Percentiles rank a stretch among this genome's conserved stretches.
Conservation (phyloP, 306 rosid species). For the Citrullus colocynthis region DNA sequence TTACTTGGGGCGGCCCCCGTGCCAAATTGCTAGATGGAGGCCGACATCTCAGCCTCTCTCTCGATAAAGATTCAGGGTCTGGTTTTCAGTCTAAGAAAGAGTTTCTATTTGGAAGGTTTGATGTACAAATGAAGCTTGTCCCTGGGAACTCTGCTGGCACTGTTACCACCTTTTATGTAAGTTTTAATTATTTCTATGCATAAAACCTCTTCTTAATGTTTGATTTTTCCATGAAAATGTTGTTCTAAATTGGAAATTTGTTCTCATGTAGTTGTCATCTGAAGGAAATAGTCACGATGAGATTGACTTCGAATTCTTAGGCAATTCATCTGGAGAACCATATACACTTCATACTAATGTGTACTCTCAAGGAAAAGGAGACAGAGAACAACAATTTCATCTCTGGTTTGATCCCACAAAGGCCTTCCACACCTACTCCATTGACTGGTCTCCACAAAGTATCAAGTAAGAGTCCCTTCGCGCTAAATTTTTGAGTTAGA, state of each 20-base stretch:
- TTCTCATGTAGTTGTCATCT: conserved; percentile 42
- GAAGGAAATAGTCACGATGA: conserved; percentile 31
- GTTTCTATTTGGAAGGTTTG: conserved; percentile 55
- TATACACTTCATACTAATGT: conserved; percentile 34
- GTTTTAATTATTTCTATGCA: not conserved
- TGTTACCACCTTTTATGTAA: conserved; percentile 57
- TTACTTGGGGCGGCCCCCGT: conserved; percentile 54
- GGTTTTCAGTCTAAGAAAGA: conserved; percentile 63
- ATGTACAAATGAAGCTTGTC: conserved; percentile 64
- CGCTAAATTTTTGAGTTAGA: no score
- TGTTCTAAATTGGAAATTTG: not conserved
- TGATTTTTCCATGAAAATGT: no score
- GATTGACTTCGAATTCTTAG: conserved; percentile 37
- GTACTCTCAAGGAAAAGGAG: conserved; percentile 22
- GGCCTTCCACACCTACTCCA: conserved; percentile 30
- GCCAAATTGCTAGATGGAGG: conserved; percentile 47
- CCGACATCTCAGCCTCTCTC: conserved; percentile 51
- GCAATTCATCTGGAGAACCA: conserved; percentile 26
- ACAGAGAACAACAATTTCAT: conserved; percentile 30
- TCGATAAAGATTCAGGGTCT: conserved; percentile 69
- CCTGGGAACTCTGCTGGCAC: conserved; percentile 85
- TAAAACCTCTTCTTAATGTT: no score
- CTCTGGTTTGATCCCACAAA: conserved; percentile 40
- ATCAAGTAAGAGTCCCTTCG: conserved; percentile 18
- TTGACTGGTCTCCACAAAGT: conserved; percentile 24